Evolutionary conservation across 1,284 basidiomycete species (phyloP), one percentile per base, ranked within the genome.

Genomic region (Phlebopus sp.): DNA sequence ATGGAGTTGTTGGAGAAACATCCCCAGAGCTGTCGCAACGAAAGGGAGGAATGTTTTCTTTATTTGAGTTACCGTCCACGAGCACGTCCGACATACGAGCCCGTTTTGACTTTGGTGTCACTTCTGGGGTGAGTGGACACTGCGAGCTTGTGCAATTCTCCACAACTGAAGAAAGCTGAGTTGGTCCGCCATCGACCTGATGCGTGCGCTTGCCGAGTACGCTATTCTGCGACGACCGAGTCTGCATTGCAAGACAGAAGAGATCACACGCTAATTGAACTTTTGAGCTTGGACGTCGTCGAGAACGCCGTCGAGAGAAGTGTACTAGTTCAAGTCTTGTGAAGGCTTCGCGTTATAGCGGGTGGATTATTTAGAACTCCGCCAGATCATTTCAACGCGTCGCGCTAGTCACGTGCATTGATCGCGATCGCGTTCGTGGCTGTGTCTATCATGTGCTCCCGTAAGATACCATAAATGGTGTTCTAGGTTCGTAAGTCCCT

Each of bases 41-140:
- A 53, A 77, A 73, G 2, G 84, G 84, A n/a, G 84, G 81, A 17
- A 86, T 74, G 56, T 88, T 88, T 62, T 88, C 85, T 70, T 88
- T 88, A 65, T 88, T 88, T 23, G 73, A 70, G 41, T 80, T 77
- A 32, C 74, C 77, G 54, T 83, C 82, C n/a, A 73, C 48, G 17
- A 65, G 52, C 2, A 65, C 66, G 4, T 63, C 60, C 5, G 74
- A 73, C 15, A 74, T 79, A 41, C 78, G 75, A 34, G 74, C 66
- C 43, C 84, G 81, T 67, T 88, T 88, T 30, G 76, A 69, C 56
- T 75, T 78, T n/a, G 84, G 84, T 4, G 79, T 82, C 15, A 71
- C 64, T 49, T 84, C 81, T 7, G 83, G 82, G 0, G 82, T 82
- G 47, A 72, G 74, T 15, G 77, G 71, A 45, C 62, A 59, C 49